These are phyloP conservation scores for Magnusiomyces magnusii DNA, from an alignment of 1,139 yeast genomes.

Conservation along the genomic window DNA sequence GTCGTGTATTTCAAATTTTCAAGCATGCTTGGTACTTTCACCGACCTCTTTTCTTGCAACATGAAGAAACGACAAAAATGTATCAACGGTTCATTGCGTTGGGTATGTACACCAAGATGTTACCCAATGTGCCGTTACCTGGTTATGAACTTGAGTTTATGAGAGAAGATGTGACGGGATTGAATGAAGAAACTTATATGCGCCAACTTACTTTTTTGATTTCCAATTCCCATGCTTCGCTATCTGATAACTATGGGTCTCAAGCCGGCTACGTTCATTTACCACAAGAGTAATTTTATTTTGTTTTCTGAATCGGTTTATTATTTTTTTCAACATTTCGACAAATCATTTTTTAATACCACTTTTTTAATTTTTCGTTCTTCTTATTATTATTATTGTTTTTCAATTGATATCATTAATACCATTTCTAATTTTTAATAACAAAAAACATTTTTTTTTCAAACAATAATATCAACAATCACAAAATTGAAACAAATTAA, in stretches of 20 bases:
- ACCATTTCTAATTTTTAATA: too few species aligned
- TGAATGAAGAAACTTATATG: conserved; percentile 5
- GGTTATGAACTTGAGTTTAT: neutral
- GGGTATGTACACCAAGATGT: conserved; percentile 10
- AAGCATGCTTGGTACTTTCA: conserved; percentile 17
- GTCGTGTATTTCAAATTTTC: conserved; percentile 15
- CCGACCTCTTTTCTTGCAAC: conserved; percentile 5
- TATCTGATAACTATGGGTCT: neutral
- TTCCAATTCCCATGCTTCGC: neutral
- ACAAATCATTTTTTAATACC: too few species aligned
- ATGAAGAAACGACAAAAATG: conserved; percentile 9
- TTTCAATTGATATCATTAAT: too few species aligned
- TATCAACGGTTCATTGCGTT: conserved; percentile 11
- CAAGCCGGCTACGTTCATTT: neutral
- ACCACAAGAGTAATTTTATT: neutral
- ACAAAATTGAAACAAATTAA: too few species aligned
- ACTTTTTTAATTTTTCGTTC: neutral
- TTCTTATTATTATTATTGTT: too few species aligned
- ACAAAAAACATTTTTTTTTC: too few species aligned
- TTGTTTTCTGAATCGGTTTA: neutral
- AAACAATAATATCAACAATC: too few species aligned
- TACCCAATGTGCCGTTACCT: conserved; percentile 7
- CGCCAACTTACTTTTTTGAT: conserved; percentile 1
- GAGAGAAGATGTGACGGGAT: neutral
- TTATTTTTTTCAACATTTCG: too few species aligned